phyloP scores from a whole-genome alignment of 1,139 yeast species.

The Pichia inconspicua region DNA sequence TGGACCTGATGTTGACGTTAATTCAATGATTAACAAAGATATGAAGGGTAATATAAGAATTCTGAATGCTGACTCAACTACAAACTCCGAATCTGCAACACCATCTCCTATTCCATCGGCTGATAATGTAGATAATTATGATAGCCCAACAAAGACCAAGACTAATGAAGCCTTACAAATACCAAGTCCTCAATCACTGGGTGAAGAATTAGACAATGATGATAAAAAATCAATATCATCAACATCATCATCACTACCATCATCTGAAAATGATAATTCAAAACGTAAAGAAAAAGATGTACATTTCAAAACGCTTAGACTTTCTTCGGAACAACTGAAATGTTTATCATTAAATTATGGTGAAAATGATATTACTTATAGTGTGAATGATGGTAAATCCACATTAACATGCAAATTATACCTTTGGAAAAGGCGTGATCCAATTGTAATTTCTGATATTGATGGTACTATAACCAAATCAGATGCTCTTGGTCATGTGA shows the following conservation, averaged over 20 bases:
- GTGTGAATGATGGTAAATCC: slow-evolving; percentile 78
- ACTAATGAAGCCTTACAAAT: not conserved
- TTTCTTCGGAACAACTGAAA: slow-evolving; percentile 84
- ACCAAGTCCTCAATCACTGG: not conserved
- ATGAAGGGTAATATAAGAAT: slow-evolving; percentile 69
- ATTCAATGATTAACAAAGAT: slow-evolving; percentile 50
- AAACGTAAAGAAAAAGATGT: slow-evolving; percentile 5
- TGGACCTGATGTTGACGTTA: slow-evolving; percentile 44
- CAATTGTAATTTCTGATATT: slow-evolving; percentile 92
- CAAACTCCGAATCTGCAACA: slow-evolving; percentile 7
- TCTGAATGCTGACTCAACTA: slow-evolving; percentile 10
- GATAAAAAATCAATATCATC: not conserved
- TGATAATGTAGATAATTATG: not conserved
- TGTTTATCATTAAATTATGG: slow-evolving; percentile 71
- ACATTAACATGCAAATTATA: slow-evolving; percentile 65
- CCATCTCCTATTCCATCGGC: not conserved
- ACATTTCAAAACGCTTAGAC: slow-evolving; percentile 79
- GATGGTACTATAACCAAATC: slow-evolving; percentile 98
- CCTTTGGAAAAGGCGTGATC: slow-evolving; percentile 78
- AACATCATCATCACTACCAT: not conserved
- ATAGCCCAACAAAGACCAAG: not conserved
- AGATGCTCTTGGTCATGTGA: slow-evolving; percentile 94
- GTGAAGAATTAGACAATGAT: not conserved
- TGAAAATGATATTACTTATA: slow-evolving; percentile 67
- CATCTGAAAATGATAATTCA: slow-evolving; percentile 1